These are phyloP conservation scores for Kalanchoe fedtschenkoi DNA, from an alignment of 164 flowering plant genomes.

Conservation along the genomic window DNA sequence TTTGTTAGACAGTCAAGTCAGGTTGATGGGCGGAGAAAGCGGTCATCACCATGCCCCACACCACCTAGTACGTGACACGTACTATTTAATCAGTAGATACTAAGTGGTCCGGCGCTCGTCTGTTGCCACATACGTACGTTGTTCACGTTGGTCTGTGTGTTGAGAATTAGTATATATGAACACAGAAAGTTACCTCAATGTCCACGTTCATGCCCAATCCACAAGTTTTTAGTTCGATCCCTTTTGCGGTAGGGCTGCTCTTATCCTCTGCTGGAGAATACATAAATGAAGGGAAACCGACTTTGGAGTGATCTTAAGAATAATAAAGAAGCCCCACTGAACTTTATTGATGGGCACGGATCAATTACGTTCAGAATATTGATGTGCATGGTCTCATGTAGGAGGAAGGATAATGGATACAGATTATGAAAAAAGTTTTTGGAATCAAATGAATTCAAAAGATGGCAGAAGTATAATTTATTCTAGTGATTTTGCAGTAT, in stretches of 20 bases:
- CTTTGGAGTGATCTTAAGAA: not conserved
- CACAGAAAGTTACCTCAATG: not conserved
- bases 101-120: constrained; percentile 1
- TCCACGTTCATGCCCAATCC: not conserved
- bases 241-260: not conserved
- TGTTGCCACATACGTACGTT: not conserved
- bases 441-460: not conserved
- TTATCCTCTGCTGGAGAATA: not conserved
- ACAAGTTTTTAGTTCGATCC: not conserved
- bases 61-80: not conserved
- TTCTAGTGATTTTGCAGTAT: not conserved
- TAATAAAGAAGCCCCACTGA: not conserved
- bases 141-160: not conserved
- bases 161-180: constrained; percentile 4
- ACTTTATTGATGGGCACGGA: not conserved
- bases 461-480: not conserved
- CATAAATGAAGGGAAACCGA: not conserved
- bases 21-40: not conserved
- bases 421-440: not conserved
- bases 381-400: not conserved
- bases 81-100: not conserved
- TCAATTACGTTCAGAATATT: not conserved
- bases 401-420: not conserved
- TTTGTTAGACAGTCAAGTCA: not conserved
- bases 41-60: not conserved